Base-by-base conservation (phyloP, 305 asterid genomes). In the Fraxinus angustifolia region DNA sequence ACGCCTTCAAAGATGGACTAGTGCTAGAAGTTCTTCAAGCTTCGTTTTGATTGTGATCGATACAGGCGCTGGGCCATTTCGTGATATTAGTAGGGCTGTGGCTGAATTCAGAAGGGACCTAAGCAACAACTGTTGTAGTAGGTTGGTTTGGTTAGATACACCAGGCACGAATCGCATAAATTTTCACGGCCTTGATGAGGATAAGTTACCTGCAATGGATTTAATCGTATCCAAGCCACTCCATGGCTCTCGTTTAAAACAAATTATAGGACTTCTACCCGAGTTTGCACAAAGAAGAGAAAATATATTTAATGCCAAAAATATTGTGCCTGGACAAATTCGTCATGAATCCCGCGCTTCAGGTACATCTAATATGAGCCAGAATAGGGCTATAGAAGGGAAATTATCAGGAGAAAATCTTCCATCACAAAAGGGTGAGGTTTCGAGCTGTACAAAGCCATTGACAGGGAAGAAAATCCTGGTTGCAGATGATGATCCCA, bases 161-260 rank as follows among this genome's bases (percentile, higher is more conserved):
- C 85, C 86, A 8, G 84, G 71, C 6, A 26, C 8, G 12, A 60
- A 68, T 6, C 11, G 10, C 83, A 73, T 42, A 0, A 74, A 48
- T 19, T 40, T 84, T 58, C 80, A 35, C 0, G 85, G 87, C n/a
- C 84, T 92, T 12, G 88, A 87, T 33, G 87, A 79, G 82, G 79
- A 79, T 14, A 85, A 76, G 80, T 79, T 89, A 2, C 87, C 91
- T 53, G 68, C 83, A 2, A 81, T 88, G 0, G 93, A 91, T 84
- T 31, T 89, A 34, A 73, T 88, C 36, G 73, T 89, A 35, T 81
- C 86, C 2, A 89, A 86, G 84, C 91, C 94, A 5, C 80, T 91
- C 11, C 93, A 91, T 62, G 93, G 94, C 10, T 89, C 92, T 0
- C 87, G 93, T 19, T 73, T 91, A 79, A 76, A 84, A 35, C 86